Evolutionary conservation across 2,329 filamentous ascomycete species (phyloP).

Genomic region (Purpureocillium takamizusanense): DNA sequence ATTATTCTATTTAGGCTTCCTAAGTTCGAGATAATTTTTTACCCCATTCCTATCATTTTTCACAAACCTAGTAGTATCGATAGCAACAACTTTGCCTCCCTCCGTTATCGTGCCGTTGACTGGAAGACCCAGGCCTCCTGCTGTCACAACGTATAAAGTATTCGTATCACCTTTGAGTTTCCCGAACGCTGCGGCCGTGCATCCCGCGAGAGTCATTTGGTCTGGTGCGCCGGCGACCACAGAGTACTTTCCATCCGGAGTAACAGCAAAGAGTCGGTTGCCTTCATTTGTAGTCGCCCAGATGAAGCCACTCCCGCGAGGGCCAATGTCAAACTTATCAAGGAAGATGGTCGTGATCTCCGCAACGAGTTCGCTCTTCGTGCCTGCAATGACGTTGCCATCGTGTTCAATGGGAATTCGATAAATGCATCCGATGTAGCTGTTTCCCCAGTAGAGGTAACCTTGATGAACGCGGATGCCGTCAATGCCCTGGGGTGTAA

Average conservation of each 20-base stretch:
- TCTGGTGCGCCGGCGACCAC: neutral
- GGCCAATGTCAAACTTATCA: conserved; percentile 13
- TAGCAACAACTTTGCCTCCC: too few species aligned
- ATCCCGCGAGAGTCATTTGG: neutral
- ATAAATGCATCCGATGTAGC: conserved; percentile 22
- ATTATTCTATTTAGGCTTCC: too few species aligned
- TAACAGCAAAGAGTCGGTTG: conserved; percentile 6
- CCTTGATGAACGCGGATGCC: conserved; percentile 32
- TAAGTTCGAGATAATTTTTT: too few species aligned
- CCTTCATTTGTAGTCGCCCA: conserved; percentile 10
- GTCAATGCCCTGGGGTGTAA: conserved; percentile 18
- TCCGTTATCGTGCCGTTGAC: too few species aligned
- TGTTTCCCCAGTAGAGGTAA: conserved; percentile 38
- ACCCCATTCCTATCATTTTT: too few species aligned
- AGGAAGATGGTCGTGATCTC: conserved; percentile 4
- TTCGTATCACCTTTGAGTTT: neutral
- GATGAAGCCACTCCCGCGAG: conserved; percentile 1
- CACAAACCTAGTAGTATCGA: too few species aligned
- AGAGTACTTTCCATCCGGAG: neutral
- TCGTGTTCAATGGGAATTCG: conserved; percentile 7
- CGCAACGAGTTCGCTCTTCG: conserved; percentile 7
- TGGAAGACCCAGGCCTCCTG: neutral
- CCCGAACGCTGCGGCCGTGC: conserved; percentile 2
- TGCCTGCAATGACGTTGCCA: neutral
- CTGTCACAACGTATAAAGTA: conserved; percentile 2